phyloP scores from a whole-genome alignment of 169 alveolate genomes.

The Cyclospora cayetanensis region DNA sequence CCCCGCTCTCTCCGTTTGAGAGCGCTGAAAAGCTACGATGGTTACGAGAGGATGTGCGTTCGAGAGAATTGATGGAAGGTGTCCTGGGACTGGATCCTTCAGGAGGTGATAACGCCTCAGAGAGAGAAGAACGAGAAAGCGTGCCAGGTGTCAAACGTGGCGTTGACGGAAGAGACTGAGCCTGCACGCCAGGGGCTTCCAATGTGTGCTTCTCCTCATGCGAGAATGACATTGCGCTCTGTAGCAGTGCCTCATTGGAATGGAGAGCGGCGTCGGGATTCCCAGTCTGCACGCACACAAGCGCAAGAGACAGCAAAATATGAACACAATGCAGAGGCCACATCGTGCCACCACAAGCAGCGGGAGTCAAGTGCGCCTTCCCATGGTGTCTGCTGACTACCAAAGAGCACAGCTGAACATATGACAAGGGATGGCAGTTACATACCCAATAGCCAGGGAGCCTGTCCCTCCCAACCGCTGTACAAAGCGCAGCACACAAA shows the following conservation, averaged over 20 bases:
- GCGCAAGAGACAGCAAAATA: no score
- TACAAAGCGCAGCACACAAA: no score
- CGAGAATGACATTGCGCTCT: not conserved
- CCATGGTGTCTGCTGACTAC: no score
- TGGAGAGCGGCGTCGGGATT: not conserved
- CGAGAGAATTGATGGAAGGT: not conserved
- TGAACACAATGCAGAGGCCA: no score
- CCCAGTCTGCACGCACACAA: not conserved
- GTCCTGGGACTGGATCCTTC: not conserved
- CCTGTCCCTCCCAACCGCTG: no score
- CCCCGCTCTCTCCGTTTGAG: not conserved
- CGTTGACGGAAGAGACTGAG: not conserved
- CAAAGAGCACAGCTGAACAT: no score
- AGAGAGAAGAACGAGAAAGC: not conserved
- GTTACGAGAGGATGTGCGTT: not conserved
- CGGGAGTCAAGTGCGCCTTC: no score
- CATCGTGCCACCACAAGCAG: no score
- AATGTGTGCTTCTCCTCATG: not conserved
- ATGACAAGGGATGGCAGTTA: no score
- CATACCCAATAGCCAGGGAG: no score
- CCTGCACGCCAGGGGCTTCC: not conserved
- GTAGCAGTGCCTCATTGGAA: not conserved
- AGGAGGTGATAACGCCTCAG: not conserved
- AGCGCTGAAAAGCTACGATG: not conserved
- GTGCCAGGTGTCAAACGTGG: not conserved